phyloP scores from a whole-genome alignment of 2,329 filamentous ascomycete genomes.

The Penicillium sp. region DNA sequence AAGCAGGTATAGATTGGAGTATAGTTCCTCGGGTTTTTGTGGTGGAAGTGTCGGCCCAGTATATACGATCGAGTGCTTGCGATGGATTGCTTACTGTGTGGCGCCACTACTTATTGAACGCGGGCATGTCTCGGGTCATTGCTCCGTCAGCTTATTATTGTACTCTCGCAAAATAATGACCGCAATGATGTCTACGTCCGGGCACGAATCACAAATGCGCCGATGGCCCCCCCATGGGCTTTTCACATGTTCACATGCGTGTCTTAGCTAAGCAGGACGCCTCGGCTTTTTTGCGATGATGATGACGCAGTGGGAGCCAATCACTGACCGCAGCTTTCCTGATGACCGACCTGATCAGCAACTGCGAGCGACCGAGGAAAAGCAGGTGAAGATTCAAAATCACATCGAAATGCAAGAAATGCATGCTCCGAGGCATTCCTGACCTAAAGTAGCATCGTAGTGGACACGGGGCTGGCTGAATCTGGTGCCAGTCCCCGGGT shows the following conservation, averaged over 20 bases:
- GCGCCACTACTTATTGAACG: no score
- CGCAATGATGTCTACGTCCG: neutral
- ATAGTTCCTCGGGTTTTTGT: no score
- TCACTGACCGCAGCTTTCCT: constrained; percentile 14
- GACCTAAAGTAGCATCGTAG: constrained; percentile 9
- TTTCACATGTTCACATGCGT: constrained; percentile 25
- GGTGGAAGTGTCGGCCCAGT: no score
- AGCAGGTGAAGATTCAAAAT: constrained; percentile 16
- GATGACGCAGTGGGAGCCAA: constrained; percentile 29
- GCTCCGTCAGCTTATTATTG: neutral
- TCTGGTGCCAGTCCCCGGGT: constrained; percentile 16
- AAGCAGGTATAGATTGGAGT: no score
- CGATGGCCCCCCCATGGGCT: neutral
- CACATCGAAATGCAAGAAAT: constrained; percentile 20
- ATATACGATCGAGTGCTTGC: no score
- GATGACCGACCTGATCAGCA: constrained; percentile 27
- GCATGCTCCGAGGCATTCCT: constrained; percentile 26
- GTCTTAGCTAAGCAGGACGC: constrained; percentile 15
- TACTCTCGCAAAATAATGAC: neutral
- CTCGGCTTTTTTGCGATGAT: constrained; percentile 24
- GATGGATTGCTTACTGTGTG: no score
- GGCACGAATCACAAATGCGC: constrained; percentile 16
- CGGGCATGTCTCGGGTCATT: neutral
- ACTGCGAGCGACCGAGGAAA: constrained; percentile 24
- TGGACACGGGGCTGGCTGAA: constrained; percentile 14